Percentiles rank a stretch among this genome's conserved stretches.
These are phyloP conservation scores for Dipteronia sinensis DNA, from an alignment of 345 rosid genomes.

Conservation along the genomic window DNA sequence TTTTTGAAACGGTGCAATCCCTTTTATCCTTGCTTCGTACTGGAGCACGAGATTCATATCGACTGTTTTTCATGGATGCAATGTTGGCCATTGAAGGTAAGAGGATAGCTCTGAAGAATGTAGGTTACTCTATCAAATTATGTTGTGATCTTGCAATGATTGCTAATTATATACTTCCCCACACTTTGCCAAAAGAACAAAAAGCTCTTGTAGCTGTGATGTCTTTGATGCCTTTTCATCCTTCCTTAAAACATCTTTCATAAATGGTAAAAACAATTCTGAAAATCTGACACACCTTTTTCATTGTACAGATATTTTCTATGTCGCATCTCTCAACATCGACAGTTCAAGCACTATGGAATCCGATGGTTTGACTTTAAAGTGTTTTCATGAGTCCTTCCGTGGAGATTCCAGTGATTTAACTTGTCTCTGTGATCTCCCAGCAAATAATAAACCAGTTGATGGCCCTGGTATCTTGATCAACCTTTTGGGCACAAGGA, in stretches of 20 bases:
- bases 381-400: constrained; percentile 70
- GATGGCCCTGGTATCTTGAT: constrained; percentile 72
- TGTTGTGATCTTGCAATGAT: constrained; percentile 7
- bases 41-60: constrained; percentile 73
- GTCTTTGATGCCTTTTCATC: not conserved
- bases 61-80: constrained; percentile 72
- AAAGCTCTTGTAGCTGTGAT: not conserved
- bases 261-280: not conserved
- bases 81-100: constrained; percentile 77
- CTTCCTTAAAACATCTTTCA: not conserved
- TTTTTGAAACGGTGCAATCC: constrained; percentile 83
- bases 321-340: constrained; percentile 44
- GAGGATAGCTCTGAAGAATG: not conserved
- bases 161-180: not conserved
- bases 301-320: constrained; percentile 59
- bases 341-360: constrained; percentile 33
- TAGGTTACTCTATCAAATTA: not conserved
- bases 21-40: constrained; percentile 82
- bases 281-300: constrained; percentile 24
- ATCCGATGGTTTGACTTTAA: constrained; percentile 39
- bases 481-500: constrained; percentile 51
- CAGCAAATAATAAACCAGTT: constrained; percentile 54
- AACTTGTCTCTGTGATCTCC: constrained; percentile 64
- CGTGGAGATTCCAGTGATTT: constrained; percentile 53
- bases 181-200: constrained; percentile 8